Evolutionary conservation across 139 green algal species (phyloP).

Genomic region (Parachlorella kessleri): DNA sequence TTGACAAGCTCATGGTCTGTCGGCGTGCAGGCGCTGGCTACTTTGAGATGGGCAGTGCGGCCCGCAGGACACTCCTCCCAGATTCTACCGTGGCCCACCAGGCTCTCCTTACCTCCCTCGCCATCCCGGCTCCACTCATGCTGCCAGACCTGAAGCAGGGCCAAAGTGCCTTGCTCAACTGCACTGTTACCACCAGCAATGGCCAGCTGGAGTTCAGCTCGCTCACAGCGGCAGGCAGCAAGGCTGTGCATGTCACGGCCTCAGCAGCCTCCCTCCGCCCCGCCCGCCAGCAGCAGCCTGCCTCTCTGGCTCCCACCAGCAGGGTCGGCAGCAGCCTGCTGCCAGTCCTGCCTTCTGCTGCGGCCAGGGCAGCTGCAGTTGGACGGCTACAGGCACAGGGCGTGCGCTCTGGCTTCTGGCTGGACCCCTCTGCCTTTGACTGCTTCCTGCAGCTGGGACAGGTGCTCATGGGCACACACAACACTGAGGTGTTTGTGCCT

Average conservation of each 20-base stretch:
- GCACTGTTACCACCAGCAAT: neutral
- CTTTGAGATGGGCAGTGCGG: conserved; percentile 30
- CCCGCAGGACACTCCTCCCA: conserved; percentile 1
- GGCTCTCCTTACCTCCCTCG: neutral
- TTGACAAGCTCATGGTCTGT: no score
- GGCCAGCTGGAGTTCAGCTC: conserved; percentile 14
- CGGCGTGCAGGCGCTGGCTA: conserved; percentile 43
- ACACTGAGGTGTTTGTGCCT: conserved; percentile 55
- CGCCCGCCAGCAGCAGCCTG: neutral
- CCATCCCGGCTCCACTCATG: conserved; percentile 33
- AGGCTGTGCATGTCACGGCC: conserved; percentile 39
- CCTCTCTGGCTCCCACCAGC: neutral
- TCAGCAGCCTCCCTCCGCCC: conserved; percentile 1
- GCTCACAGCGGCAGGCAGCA: neutral
- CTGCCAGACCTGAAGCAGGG: conserved; percentile 11
- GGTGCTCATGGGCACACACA: conserved; percentile 27
- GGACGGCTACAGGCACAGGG: conserved; percentile 4
- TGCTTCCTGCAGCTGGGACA: conserved; percentile 59
- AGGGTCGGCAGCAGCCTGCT: neutral
- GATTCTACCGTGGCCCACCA: neutral
- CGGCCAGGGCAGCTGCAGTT: conserved; percentile 17
- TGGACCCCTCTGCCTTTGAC: conserved; percentile 49
- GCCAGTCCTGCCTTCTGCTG: no score
- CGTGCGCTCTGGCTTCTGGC: conserved; percentile 31
- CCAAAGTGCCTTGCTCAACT: neutral